Evolutionary conservation across 495 filamentous ascomycete species (phyloP).

Genomic region (Tetracladium marchalianum): DNA sequence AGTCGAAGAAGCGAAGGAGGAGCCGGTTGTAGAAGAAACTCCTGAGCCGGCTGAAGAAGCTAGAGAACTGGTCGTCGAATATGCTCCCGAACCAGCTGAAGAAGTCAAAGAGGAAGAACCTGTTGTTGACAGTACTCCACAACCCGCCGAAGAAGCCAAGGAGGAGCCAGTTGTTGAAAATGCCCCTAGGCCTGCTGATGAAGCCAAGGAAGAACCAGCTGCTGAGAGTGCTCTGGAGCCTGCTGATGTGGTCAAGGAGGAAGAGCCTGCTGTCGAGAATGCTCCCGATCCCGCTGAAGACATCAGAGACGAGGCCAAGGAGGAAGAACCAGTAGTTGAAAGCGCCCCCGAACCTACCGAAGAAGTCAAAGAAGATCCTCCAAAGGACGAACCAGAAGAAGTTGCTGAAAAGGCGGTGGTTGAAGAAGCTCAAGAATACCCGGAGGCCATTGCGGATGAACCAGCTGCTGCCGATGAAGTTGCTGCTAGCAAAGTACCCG

Average conservation of each 20-base stretch:
- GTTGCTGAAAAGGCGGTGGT: constrained; percentile 1
- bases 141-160: neutral
- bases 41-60: constrained; percentile 8
- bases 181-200: neutral
- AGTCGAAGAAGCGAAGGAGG: too few relatives aligned
- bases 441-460: constrained; percentile 1
- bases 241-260: neutral
- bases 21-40: neutral
- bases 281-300: neutral
- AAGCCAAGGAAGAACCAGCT: neutral
- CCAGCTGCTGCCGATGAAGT: constrained; percentile 2
- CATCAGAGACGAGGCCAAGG: too few relatives aligned
- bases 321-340: constrained; percentile 6
- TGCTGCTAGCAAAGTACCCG: neutral
- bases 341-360: constrained; percentile 4
- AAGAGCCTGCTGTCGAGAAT: too few relatives aligned
- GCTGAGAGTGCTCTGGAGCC: neutral
- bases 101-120: constrained; percentile 6
- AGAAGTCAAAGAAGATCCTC: neutral
- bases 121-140: constrained; percentile 1
- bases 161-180: constrained; percentile 3
- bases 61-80: neutral
- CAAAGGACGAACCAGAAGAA: neutral
- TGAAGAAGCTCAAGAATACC: constrained; percentile 3
- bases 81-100: constrained; percentile 1